Base-by-base conservation (phyloP, 2,329 filamentous ascomycete species). In the Keithomyces neogunnii region DNA sequence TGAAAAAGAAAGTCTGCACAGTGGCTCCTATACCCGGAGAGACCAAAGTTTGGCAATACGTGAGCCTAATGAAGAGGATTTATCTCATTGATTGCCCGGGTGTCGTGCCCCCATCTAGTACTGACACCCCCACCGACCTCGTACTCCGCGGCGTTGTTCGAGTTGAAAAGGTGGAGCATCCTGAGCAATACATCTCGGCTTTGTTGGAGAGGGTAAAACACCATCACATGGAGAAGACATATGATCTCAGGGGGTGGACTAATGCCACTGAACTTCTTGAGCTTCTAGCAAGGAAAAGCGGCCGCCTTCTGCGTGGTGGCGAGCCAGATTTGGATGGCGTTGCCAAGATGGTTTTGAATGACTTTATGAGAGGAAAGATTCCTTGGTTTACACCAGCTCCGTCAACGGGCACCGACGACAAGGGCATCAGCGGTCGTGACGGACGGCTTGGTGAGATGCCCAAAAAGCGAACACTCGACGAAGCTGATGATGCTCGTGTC, bases 1-100 rank as follows among this genome's bases (percentile, higher is more conserved):
- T 90, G 45, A 92, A 90, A 68, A 97, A 96, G 75, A 91, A 93
- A 67, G 91, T 96, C 40, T 91, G 91, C 72, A 93, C 79, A 13
- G 89, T 95, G 3, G 93, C 93, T 5, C 93, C 92, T 5, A 96
- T 97, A 55, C 92, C 93, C 5, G 93, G 91, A 11, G 91, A 96
- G 74, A 97, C 92, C 35, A 97, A 96, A 71, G 88, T 96, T 32
- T 97, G 93, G 92, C 92, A 96, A 67, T 96, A 96, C 64, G 89
- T 96, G 59, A 96, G 90, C 3, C 71, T 97, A 53, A 96, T 95
- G 88, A 95, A 91, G 73, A 79, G 89, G 50, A 95, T 95, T 42
- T 77, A 73, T 69, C 80, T 99, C 50, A 97, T 99, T 60, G 93
- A 99, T 63, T 97, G 92, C 63, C 93, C 93, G 39, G 93, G 93